Percentiles rank a stretch among this genome's conserved stretches.
phyloP scores from a whole-genome alignment of 768 basidiomycete genomes.

The Asterophora parasitica region DNA sequence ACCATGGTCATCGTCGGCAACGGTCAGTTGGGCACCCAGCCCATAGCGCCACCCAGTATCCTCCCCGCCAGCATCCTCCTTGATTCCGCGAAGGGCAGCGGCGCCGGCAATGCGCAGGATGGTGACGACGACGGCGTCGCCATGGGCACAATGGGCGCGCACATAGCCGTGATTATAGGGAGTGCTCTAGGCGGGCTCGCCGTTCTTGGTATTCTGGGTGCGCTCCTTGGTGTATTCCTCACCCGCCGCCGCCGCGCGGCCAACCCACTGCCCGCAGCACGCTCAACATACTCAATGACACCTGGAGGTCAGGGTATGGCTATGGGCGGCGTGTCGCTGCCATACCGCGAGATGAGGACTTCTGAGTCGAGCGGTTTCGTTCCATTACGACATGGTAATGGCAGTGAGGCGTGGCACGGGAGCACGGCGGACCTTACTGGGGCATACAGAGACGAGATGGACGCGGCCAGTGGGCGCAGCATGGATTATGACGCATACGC shows the following conservation, averaged over 20 bases:
- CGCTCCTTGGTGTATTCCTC: slow-evolving; percentile 47
- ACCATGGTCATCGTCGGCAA: slow-evolving; percentile 63
- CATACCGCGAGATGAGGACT: slow-evolving; percentile 31
- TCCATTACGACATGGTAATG: slow-evolving; percentile 60
- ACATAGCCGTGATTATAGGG: slow-evolving; percentile 43
- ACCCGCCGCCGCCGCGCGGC: slow-evolving; percentile 46
- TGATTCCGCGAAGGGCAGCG: slow-evolving; percentile 35
- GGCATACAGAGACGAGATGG: slow-evolving; percentile 23
- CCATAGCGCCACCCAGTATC: slow-evolving; percentile 30
- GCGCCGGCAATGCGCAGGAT: slow-evolving; percentile 13
- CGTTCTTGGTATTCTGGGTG: slow-evolving; percentile 45
- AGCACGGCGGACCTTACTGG: slow-evolving; percentile 44
- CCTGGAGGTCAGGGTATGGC: slow-evolving; percentile 12
- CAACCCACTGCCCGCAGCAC: slow-evolving; percentile 12
- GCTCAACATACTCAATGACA: slow-evolving; percentile 22
- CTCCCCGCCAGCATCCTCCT: slow-evolving; percentile 51
- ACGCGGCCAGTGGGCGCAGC: slow-evolving; percentile 23
- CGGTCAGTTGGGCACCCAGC: slow-evolving; percentile 61
- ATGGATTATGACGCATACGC: slow-evolving; percentile 30
- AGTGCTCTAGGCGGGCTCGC: slow-evolving; percentile 50
- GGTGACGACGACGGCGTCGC: slow-evolving; percentile 9
- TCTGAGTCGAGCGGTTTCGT: slow-evolving; percentile 70
- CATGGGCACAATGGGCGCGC: slow-evolving; percentile 25
- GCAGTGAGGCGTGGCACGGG: slow-evolving; percentile 53
- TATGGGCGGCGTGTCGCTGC: slow-evolving; percentile 8